phyloP scores from a whole-genome alignment of 257 asterid genomes.

The Ajuga chamaepitys region DNA sequence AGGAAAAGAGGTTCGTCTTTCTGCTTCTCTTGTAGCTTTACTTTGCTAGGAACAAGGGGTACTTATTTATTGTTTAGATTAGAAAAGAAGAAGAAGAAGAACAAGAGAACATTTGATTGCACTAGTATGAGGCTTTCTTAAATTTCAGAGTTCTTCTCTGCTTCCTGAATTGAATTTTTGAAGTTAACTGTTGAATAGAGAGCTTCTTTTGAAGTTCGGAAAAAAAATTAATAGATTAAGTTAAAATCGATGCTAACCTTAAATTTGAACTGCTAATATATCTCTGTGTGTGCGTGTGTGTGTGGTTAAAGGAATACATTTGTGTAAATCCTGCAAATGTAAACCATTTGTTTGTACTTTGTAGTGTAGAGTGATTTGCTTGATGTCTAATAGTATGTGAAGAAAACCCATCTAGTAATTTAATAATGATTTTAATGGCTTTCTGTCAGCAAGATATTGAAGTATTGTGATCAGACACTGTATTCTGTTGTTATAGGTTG shows the following conservation, averaged over 20 bases:
- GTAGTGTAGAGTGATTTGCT: neutral
- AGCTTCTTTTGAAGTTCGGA: neutral
- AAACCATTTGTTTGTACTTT: neutral
- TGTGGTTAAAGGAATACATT: slow-evolving; percentile 5
- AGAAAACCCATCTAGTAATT: neutral
- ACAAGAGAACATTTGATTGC: neutral
- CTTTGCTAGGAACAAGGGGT: neutral
- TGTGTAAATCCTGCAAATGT: neutral
- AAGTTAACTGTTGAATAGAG: neutral
- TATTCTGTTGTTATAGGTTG: neutral
- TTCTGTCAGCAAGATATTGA: neutral
- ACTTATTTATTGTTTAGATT: too few species aligned
- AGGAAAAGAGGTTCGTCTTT: slow-evolving; percentile 21
- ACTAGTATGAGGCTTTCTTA: neutral
- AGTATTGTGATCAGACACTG: neutral
- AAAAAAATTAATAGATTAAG: neutral
- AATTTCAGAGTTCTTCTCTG: neutral
- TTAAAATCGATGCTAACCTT: neutral
- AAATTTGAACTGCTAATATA: neutral
- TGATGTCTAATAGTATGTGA: neutral
- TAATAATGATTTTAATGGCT: neutral
- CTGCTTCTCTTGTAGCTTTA: neutral
- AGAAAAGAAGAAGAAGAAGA: neutral
- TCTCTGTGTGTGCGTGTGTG: too few species aligned
- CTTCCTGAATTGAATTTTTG: neutral